A percentile compares a stretch with the other conserved stretches of the same genome.
These are phyloP conservation scores for Trichosporon faecale DNA, from an alignment of 1,284 basidiomycete species.

Conservation along the genomic window DNA sequence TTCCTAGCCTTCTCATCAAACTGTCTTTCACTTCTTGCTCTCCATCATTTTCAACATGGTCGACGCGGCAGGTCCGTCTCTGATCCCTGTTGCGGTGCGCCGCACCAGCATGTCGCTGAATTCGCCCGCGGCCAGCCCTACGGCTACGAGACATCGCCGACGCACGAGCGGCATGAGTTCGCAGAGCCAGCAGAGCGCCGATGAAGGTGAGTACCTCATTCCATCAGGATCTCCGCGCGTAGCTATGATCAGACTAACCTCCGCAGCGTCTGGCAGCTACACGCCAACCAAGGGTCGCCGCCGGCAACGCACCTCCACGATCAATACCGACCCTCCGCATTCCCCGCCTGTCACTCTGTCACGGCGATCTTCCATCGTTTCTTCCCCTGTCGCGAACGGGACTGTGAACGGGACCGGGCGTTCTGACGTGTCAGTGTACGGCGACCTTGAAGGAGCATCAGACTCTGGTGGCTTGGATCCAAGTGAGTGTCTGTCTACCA, in stretches of 20 bases:
- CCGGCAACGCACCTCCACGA: not conserved
- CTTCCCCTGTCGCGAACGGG: slow-evolving; percentile 1
- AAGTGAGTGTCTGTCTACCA: slow-evolving; percentile 1
- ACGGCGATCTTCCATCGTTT: slow-evolving; percentile 1
- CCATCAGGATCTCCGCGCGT: not conserved
- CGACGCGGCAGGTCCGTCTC: slow-evolving; percentile 1
- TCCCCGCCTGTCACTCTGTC: slow-evolving; percentile 3
- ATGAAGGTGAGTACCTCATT: not conserved
- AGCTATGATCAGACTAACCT: not conserved
- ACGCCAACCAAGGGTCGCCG: not conserved
- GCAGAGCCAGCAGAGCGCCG: not conserved
- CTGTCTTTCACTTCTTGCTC: not conserved
- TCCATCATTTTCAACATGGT: not conserved
- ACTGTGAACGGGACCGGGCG: not conserved
- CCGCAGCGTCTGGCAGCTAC: not conserved
- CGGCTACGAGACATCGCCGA: not conserved
- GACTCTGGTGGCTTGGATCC: slow-evolving; percentile 8
- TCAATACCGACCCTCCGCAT: not conserved
- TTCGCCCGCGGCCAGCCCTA: not conserved
- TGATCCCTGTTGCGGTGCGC: slow-evolving; percentile 3
- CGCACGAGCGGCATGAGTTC: not conserved
- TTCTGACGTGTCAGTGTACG: slow-evolving; percentile 4
- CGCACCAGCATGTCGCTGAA: slow-evolving; percentile 2
- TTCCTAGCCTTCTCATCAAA: not conserved
- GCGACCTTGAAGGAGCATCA: not conserved